phyloP scores from a whole-genome alignment of 306 rosid genomes.

The Cyamopsis tetragonoloba region DNA sequence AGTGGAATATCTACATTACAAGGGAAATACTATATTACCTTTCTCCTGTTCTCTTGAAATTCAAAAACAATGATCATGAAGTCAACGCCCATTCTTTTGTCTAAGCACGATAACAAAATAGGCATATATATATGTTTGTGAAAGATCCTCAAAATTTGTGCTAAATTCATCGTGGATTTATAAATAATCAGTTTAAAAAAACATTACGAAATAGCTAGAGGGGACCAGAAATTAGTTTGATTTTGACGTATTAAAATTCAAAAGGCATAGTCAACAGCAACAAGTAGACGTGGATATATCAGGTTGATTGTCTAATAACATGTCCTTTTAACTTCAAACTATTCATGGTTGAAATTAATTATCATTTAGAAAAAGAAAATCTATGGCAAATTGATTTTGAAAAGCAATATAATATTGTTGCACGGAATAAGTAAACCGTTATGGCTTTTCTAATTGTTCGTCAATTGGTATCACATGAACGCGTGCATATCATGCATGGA shows the following conservation, averaged over 20 bases:
- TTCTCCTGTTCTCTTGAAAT: background rate
- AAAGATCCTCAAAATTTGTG: background rate
- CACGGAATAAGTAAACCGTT: background rate
- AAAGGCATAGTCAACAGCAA: background rate
- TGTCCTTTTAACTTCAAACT: background rate
- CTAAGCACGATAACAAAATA: background rate
- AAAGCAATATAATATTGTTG: background rate
- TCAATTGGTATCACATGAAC: background rate
- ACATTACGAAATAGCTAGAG: background rate
- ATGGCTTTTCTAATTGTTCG: constrained; percentile 1
- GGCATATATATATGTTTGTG: background rate
- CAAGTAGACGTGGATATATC: background rate
- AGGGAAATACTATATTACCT: constrained; percentile 18
- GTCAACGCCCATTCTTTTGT: background rate
- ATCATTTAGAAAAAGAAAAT: background rate
- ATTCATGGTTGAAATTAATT: background rate
- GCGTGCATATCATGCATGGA: background rate
- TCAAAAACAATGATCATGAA: background rate
- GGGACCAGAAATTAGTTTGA: background rate
- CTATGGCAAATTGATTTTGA: background rate
- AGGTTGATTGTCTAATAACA: background rate
- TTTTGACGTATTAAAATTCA: background rate
- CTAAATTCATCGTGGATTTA: background rate
- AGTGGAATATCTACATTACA: background rate
- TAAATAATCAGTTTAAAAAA: background rate